These are phyloP conservation scores for Suillus hirtellus DNA, from an alignment of 768 basidiomycete species.

Conservation along the genomic window DNA sequence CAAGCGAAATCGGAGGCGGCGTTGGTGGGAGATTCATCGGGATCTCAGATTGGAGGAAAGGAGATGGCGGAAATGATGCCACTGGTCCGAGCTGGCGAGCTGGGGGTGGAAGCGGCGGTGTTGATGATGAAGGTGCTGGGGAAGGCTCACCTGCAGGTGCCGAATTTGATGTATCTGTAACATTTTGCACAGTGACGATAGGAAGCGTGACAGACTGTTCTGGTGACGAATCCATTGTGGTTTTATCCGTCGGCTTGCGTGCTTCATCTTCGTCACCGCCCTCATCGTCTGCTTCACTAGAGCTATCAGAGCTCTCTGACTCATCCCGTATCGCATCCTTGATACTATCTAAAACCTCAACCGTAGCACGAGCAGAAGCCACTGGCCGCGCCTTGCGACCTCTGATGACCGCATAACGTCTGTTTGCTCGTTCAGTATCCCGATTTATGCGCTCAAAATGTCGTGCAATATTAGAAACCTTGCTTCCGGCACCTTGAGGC, in stretches of 20 bases:
- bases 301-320: constrained; percentile 69
- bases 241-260: constrained; percentile 30
- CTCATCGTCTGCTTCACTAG: constrained; percentile 67
- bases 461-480: constrained; percentile 85
- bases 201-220: constrained; percentile 35
- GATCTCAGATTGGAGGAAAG: constrained; percentile 44
- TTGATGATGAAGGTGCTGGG: constrained; percentile 19
- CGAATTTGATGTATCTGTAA: constrained; percentile 9
- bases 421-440: constrained; percentile 72
- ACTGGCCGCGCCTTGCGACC: constrained; percentile 89
- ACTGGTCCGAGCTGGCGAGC: constrained; percentile 10
- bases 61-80: constrained; percentile 54
- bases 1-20: constrained; percentile 54
- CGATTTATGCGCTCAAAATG: constrained; percentile 86
- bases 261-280: constrained; percentile 59
- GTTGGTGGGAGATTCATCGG: constrained; percentile 40
- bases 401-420: constrained; percentile 83
- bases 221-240: constrained; percentile 28
- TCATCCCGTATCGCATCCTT: constrained; percentile 91
- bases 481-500: constrained; percentile 50
- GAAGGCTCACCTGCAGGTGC: constrained; percentile 29
- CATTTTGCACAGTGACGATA: constrained; percentile 16
- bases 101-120: constrained; percentile 30
- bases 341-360: constrained; percentile 85
- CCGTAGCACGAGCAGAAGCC: constrained; percentile 82